These are phyloP conservation scores for Coccomyxa subellipsoidea DNA, from an alignment of 163 green algal species.

Conservation along the genomic window DNA sequence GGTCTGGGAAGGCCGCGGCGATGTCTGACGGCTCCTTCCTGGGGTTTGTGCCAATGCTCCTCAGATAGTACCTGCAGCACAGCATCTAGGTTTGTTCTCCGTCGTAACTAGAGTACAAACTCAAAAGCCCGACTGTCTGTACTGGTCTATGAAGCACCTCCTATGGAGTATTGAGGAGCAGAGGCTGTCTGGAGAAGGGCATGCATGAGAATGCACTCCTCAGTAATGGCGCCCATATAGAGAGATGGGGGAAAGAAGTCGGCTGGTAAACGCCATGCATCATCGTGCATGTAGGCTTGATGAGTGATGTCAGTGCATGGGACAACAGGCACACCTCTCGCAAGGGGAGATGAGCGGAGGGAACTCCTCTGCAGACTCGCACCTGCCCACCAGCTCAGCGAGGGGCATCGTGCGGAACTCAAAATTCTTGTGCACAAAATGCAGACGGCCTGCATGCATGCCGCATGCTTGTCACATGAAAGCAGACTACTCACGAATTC, in stretches of 20 bases:
- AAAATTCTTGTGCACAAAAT: slow-evolving; percentile 64
- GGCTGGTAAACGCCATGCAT: too few species aligned
- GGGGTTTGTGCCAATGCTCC: slow-evolving; percentile 45
- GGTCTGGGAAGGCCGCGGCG: slow-evolving; percentile 34
- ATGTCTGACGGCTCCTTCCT: slow-evolving; percentile 46
- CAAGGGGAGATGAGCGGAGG: neutral
- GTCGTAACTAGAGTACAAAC: neutral
- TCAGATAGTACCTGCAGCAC: slow-evolving; percentile 45
- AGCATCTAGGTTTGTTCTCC: neutral
- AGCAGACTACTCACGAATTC: too few species aligned
- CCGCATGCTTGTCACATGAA: neutral
- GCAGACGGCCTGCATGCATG: slow-evolving; percentile 23
- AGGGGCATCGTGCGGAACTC: slow-evolving; percentile 43
- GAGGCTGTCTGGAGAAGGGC: too few species aligned
- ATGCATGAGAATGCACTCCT: too few species aligned
- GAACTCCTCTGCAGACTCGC: neutral
- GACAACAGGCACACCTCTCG: neutral
- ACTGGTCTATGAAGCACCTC: neutral
- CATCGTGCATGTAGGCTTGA: too few species aligned
- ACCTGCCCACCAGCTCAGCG: slow-evolving; percentile 37
- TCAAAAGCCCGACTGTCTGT: too few species aligned
- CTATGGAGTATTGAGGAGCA: too few species aligned
- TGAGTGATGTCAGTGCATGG: too few species aligned
- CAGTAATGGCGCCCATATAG: too few species aligned
- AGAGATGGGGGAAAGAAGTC: too few species aligned